Evolutionary conservation across 2,329 filamentous ascomycete species (phyloP).

Genomic region (Alternaria dauci): DNA sequence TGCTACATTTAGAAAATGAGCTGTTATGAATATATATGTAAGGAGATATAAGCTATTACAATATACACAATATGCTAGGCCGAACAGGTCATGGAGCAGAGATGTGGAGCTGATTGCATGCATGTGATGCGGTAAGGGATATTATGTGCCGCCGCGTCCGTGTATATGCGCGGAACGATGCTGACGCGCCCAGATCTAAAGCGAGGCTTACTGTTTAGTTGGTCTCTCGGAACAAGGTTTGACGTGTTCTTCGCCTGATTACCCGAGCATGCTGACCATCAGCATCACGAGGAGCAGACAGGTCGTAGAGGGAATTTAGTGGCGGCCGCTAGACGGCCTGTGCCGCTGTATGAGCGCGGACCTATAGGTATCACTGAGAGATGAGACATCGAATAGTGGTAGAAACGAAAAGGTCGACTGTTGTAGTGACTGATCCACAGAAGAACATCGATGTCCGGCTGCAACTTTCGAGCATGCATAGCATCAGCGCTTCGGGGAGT

Average conservation of each 20-base stretch:
- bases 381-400: background rate
- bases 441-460: background rate
- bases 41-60: background rate
- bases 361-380: background rate
- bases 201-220: conserved; percentile 6
- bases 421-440: background rate
- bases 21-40: background rate
- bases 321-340: background rate
- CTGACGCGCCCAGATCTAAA: conserved; percentile 6
- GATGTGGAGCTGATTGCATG: background rate
- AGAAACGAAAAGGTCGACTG: background rate
- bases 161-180: conserved; percentile 7
- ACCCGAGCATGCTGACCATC: conserved; percentile 1
- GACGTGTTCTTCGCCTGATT: conserved; percentile 5
- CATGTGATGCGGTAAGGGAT: background rate
- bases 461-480: background rate
- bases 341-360: background rate
- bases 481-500: background rate
- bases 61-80: background rate
- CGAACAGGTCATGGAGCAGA: background rate
- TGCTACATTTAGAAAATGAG: background rate
- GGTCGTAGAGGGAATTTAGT: background rate
- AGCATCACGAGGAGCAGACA: background rate
- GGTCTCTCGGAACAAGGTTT: background rate
- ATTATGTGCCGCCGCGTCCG: background rate